Conservation (phyloP, 257 asterid genomes). For the Plantago elongata region DNA sequence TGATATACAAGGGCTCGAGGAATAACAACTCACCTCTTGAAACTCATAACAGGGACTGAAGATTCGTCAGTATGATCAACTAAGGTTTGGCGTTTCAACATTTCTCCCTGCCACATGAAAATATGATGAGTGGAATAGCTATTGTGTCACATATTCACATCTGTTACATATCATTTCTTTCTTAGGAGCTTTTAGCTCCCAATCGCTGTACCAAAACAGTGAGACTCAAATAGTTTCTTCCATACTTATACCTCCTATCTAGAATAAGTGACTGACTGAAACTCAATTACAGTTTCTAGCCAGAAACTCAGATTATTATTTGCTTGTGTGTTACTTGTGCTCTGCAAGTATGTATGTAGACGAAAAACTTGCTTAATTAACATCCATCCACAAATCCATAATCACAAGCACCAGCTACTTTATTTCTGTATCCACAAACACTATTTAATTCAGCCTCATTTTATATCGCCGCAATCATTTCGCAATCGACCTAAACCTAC, state of each 20-base stretch:
- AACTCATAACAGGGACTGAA: conserved; percentile 26
- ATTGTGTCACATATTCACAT: too few relatives aligned
- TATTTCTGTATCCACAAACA: background rate
- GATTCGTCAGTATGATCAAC: conserved; percentile 47
- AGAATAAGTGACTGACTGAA: too few relatives aligned
- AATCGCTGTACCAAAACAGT: too few relatives aligned
- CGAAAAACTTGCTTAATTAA: too few relatives aligned
- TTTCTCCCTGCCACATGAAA: conserved; percentile 58
- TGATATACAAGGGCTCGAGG: background rate
- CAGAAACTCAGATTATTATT: too few relatives aligned
- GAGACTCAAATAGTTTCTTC: too few relatives aligned
- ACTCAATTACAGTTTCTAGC: too few relatives aligned
- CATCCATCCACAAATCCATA: background rate
- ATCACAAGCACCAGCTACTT: background rate
- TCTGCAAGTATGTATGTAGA: too few relatives aligned
- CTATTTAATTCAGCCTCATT: background rate
- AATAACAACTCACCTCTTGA: conserved; percentile 36
- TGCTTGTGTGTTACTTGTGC: too few relatives aligned
- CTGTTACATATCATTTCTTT: too few relatives aligned
- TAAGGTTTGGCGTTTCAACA: conserved; percentile 51
- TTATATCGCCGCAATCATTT: background rate
- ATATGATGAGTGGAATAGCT: background rate
- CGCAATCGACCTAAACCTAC: background rate
- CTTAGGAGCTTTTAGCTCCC: too few relatives aligned
- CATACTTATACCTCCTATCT: too few relatives aligned